Conservation (phyloP, 345 rosid genomes). For the Brassica rapa region DNA sequence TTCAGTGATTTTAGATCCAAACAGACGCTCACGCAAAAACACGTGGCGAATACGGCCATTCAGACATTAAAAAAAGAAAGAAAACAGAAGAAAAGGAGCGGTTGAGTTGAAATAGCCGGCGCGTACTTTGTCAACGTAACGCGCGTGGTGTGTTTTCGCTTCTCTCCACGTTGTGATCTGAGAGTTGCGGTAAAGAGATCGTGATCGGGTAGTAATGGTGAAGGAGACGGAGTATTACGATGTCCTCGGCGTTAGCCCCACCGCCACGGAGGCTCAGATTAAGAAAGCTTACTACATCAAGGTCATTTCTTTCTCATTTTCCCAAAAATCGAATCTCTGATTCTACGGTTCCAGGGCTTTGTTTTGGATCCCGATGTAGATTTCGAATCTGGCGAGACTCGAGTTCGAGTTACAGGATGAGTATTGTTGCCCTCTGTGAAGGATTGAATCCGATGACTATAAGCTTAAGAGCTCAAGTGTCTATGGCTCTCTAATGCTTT, state of each 20-base stretch:
- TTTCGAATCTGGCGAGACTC: not conserved
- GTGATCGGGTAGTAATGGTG: conserved; percentile 55
- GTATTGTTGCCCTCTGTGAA: conserved; percentile 6
- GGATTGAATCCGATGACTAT: not conserved
- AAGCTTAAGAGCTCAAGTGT: conserved; percentile 8
- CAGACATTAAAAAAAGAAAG: not conserved
- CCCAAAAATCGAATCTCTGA: not conserved
- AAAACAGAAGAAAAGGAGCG: conserved; percentile 13
- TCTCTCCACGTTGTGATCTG: conserved; percentile 3
- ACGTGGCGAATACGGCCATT: conserved; percentile 33
- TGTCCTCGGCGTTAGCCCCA: conserved; percentile 87
- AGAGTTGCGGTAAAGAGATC: conserved; percentile 6
- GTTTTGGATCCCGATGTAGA: not conserved
- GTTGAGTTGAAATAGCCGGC: conserved; percentile 27
- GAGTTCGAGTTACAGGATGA: not conserved
- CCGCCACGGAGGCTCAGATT: conserved; percentile 91
- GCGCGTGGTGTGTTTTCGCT: not conserved
- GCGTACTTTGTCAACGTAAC: conserved; percentile 10
- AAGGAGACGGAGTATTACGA: conserved; percentile 94
- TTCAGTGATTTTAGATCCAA: not conserved
- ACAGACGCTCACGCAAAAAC: conserved; percentile 27
- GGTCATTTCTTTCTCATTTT: conserved; percentile 45
- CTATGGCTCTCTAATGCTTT: too few species aligned
- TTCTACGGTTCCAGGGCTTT: not conserved
- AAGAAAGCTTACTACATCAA: conserved; percentile 96